Conservation (phyloP, 1,284 basidiomycete species). For the Cryptococcus neoformans region DNA sequence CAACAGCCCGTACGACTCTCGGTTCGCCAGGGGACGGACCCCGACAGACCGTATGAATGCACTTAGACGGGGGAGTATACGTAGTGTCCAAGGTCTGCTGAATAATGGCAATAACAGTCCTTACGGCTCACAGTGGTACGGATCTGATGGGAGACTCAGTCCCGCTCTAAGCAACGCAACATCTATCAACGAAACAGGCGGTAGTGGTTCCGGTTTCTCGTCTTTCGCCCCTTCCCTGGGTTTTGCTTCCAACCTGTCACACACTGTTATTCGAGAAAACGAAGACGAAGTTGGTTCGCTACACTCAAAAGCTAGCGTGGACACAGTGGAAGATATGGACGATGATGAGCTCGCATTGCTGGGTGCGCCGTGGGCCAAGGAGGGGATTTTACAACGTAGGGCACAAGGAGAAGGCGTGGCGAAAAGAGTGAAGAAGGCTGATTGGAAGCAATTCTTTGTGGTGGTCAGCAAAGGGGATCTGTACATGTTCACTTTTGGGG, state of each 20-base stretch:
- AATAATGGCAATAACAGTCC: constrained; percentile 21
- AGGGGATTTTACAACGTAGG: constrained; percentile 90
- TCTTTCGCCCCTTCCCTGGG: constrained; percentile 73
- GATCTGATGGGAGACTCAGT: constrained; percentile 74
- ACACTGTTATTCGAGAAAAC: constrained; percentile 93
- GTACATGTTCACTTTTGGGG: constrained; percentile 91
- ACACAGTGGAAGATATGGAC: constrained; percentile 57
- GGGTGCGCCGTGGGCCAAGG: constrained; percentile 97
- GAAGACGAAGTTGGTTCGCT: constrained; percentile 82
- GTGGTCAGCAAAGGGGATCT: constrained; percentile 92
- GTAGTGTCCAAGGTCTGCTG: constrained; percentile 75
- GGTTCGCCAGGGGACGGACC: constrained; percentile 22
- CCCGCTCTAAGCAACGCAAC: constrained; percentile 85
- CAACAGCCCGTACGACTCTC: constrained; percentile 12
- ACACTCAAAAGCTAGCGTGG: constrained; percentile 58
- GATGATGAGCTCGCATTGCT: constrained; percentile 93
- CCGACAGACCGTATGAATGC: constrained; percentile 58
- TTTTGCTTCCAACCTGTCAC: constrained; percentile 91
- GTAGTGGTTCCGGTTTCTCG: constrained; percentile 1
- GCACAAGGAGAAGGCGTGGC: constrained; percentile 81
- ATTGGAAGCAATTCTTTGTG: constrained; percentile 91
- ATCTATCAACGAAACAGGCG: constrained; percentile 70
- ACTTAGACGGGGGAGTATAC: constrained; percentile 84
- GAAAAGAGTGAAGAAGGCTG: constrained; percentile 73
- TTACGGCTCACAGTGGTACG: constrained; percentile 23